Percentiles rank a stretch among this genome's conserved stretches.
Conservation (phyloP, 2,329 filamentous ascomycete species). For the Cyclaneusma minus region DNA sequence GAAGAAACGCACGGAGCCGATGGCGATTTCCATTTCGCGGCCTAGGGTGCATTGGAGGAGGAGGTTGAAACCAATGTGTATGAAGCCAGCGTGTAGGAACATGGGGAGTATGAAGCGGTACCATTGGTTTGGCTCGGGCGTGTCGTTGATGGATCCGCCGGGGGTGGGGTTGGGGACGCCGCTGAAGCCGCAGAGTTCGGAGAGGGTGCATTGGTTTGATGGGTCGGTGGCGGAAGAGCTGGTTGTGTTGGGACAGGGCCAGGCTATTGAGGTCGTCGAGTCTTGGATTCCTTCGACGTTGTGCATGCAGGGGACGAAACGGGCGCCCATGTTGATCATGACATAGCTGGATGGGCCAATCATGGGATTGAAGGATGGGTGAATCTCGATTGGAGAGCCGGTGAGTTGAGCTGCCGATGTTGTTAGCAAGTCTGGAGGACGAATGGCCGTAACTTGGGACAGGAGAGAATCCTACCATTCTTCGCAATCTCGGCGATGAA, state of each 20-base stretch:
- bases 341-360: constrained; percentile 85
- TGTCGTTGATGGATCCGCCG: constrained; percentile 32
- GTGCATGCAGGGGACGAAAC: constrained; percentile 92
- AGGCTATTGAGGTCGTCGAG: constrained; percentile 31
- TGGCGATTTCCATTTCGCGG: constrained; percentile 80
- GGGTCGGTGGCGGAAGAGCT: constrained; percentile 31
- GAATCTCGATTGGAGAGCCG: constrained; percentile 36
- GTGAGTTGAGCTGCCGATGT: constrained; percentile 50
- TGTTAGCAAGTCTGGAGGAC: constrained; percentile 5
- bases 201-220: constrained; percentile 52
- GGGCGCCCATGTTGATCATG: constrained; percentile 91
- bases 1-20: constrained; percentile 76
- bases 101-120: constrained; percentile 92
- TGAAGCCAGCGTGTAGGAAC: constrained; percentile 83
- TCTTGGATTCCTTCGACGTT: constrained; percentile 52
- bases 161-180: constrained; percentile 51
- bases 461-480: constrained; percentile 44
- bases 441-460: constrained; percentile 3
- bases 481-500: constrained; percentile 82
- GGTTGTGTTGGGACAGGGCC: constrained; percentile 73
- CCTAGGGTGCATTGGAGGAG: constrained; percentile 80
- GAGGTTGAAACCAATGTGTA: constrained; percentile 94
- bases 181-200: constrained; percentile 69
- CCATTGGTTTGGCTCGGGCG: constrained; percentile 76
- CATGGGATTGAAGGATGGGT: constrained; percentile 89